Evolutionary conservation across 2,329 filamentous ascomycete species (phyloP), one percentile per base, ranked within the genome.

Genomic region (Huntiella bhutanensis): DNA sequence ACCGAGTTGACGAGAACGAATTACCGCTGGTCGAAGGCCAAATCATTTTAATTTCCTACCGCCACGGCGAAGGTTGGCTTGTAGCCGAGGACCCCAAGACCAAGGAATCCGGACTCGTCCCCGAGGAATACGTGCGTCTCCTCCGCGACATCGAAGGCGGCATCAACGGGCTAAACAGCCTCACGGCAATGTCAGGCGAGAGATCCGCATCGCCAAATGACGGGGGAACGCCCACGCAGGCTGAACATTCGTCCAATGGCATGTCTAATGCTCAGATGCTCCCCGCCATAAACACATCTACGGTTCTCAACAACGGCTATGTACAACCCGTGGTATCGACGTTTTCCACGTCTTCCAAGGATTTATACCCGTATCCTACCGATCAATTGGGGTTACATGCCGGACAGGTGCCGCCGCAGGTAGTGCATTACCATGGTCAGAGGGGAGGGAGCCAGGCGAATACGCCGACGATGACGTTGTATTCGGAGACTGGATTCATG

Each of bases 21-120:
- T 66, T 98, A 48, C 85, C 86, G 3, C 66, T 98, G 41, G 78
- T 84, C 1, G 91, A 98, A 62, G 91, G 91, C 4, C 91, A 98
- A 58, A 84, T 95, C 48, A 94, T 98, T 48, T 82, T 91, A 68
- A 87, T 98, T 17, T 93, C 85, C 12, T 98, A 96, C 60, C 75
- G 91, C 38, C 87, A 96, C 58, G 88, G 88, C 12, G 86, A 96
- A 62, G 91, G 91, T 47, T 98, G 91, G 91, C 70, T 98, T 44
- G 91, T 98, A 17, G 91, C 91, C 3, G 84, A 95, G 63, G 91
- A 98, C 57, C 87, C 88, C 10, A 87, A 85, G 60, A 95, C 86
- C 1, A 85, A 77, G 53, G 91, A 98, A 63, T 93, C 85, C 56
- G 91, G 91, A 1, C 70, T 98, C 33, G 91, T 98, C 1, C 91